phyloP scores from a whole-genome alignment of 139 green algal species.

The Cymbomonas tetramitiformis region DNA sequence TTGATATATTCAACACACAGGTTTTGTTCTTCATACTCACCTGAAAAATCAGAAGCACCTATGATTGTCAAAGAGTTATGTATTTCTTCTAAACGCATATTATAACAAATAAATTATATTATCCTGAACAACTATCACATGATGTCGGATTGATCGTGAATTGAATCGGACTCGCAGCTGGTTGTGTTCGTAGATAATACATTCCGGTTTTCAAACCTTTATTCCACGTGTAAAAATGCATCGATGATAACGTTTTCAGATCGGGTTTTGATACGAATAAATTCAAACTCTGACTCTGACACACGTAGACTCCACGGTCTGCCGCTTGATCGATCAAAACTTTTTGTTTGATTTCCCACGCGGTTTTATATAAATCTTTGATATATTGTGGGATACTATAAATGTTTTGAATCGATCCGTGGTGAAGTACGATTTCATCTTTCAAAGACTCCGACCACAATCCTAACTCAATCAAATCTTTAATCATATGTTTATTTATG shows the following conservation, averaged over 20 bases:
- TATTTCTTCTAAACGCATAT: no score
- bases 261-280: constrained; percentile 96
- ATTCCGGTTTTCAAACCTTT: constrained; percentile 90
- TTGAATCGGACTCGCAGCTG: constrained; percentile 93
- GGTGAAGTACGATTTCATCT: constrained; percentile 80
- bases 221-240: constrained; percentile 96
- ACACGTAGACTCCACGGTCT: constrained; percentile 90
- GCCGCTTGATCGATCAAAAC: constrained; percentile 93
- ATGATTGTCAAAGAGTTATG: no score
- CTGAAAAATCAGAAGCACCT: no score
- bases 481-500: constrained; percentile 93
- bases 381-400: constrained; percentile 73
- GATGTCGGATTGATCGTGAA: constrained; percentile 78
- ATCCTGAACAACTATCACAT: not conserved
- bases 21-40: no score
- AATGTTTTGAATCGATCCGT: constrained; percentile 49
- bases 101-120: no score
- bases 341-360: constrained; percentile 95
- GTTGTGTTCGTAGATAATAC: constrained; percentile 90
- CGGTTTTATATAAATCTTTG: constrained; percentile 94
- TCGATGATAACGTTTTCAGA: constrained; percentile 94
- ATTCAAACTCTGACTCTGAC: constrained; percentile 93
- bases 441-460: constrained; percentile 81
- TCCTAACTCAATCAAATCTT: constrained; percentile 72
- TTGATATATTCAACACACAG: no score